Evolutionary conservation across 2,329 filamentous ascomycete species (phyloP), one percentile per base, ranked within the genome.

Genomic region (Ceratocystis cacaofunesta): DNA sequence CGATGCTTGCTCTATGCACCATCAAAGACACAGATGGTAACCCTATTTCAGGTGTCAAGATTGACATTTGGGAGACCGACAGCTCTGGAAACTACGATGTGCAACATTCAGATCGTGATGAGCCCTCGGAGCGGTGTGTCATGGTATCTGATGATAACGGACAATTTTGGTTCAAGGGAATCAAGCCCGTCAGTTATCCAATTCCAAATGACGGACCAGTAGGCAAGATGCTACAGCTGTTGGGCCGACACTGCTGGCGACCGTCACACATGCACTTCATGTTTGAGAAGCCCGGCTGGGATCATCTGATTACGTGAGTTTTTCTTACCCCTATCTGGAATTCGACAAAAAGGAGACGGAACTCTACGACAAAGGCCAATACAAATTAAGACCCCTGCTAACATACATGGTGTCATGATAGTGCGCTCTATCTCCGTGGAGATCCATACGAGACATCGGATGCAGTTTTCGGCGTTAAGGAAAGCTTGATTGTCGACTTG

Each of bases 261-360:
- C 90, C 89, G 1, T 83, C 85, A 22, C 89, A 94, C 74, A 82
- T 92, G 79, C 89, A 94, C 74, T 94, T 94, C 71, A 94, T 95
- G 88, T 91, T 95, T 76, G 84, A 86, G 72, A 91, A 90, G 78
- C 74, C 79, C 43, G 88, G 88, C 0, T 91, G 83, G 76, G 90
- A 95, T 77, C 83, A 87, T 72, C 75, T 95, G 70, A 87, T 94
- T 72, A 95, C 90, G 88, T 92, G 78, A 69, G 85, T 85, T 28
- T 61, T 6, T 46, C 17, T 22, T 19, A 17, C 19, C 25, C 3
- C 8, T 12, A 41, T 15, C 22, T 17, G 12, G 8, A 3, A 43
- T 6, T 12, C 28, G 3, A 17, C 30, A 19, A 52, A 55, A 55
- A 55, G 36, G 52, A 50, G 30, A 19, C 28, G 8, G 30, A 28